A percentile compares a stretch with the other conserved stretches of the same genome.
Conservation (phyloP, 495 filamentous ascomycete genomes). For the Aspergillus cavernicola region DNA sequence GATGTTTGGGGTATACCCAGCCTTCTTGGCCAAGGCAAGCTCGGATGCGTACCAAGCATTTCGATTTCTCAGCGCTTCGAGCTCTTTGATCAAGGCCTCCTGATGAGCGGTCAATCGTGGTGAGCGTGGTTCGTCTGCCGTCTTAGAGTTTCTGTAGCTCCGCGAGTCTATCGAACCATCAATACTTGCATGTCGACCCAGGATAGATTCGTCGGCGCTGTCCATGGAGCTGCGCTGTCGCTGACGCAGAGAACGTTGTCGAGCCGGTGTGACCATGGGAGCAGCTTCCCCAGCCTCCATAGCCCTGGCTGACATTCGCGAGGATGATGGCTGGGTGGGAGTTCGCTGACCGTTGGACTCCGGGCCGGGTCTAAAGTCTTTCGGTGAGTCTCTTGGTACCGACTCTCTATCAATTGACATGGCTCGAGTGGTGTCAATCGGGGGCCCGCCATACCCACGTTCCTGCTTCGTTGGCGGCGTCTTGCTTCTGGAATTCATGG, state of each 20-base stretch:
- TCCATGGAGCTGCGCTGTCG: conserved; percentile 44
- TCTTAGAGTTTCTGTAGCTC: conserved; percentile 37
- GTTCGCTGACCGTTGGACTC: conserved; percentile 56
- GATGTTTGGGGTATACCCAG: conserved; percentile 74
- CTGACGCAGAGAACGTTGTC: conserved; percentile 43
- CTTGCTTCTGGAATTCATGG: conserved; percentile 49
- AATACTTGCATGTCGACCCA: conserved; percentile 39
- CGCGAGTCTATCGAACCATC: conserved; percentile 45
- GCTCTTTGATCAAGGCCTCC: conserved; percentile 66
- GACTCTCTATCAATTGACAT: conserved; percentile 49
- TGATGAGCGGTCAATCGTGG: conserved; percentile 45
- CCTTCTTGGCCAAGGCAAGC: conserved; percentile 80
- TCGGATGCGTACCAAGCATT: conserved; percentile 98
- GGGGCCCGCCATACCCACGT: conserved; percentile 43
- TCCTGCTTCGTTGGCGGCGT: conserved; percentile 57
- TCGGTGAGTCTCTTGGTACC: conserved; percentile 45
- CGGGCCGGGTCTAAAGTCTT: conserved; percentile 32
- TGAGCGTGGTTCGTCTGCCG: conserved; percentile 43
- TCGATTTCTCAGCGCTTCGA: conserved; percentile 74
- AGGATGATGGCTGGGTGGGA: conserved; percentile 52
- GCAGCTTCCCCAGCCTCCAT: conserved; percentile 50
- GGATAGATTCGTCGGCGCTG: conserved; percentile 43
- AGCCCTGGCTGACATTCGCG: conserved; percentile 39
- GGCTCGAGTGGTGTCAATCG: conserved; percentile 48
- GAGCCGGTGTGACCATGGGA: conserved; percentile 39